Evolutionary conservation across 306 rosid genomes (phyloP).

Genomic region (Fagus crenata): DNA sequence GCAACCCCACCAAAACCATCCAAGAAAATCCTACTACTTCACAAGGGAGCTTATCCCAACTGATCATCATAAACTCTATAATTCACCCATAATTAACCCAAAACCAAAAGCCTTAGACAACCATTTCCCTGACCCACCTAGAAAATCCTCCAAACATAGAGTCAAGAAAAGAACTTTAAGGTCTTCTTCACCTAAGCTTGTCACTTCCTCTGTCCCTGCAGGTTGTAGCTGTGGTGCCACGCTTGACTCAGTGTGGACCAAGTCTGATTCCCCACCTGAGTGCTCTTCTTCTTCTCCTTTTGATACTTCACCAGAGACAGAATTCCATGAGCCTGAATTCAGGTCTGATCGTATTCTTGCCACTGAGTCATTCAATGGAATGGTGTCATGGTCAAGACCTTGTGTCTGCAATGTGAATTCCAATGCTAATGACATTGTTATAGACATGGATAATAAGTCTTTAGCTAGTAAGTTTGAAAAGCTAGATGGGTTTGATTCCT

Average conservation of each 20-base stretch:
- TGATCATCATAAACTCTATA: slow-evolving; percentile 21
- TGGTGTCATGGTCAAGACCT: slow-evolving; percentile 18
- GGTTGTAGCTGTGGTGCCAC: slow-evolving; percentile 50
- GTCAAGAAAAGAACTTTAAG: slow-evolving; percentile 32
- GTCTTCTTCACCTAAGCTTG: slow-evolving; percentile 39
- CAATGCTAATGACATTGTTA: slow-evolving; percentile 52
- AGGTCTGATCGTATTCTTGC: slow-evolving; percentile 72
- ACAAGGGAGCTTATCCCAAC: slow-evolving; percentile 55
- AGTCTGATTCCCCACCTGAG: slow-evolving; percentile 48
- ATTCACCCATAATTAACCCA: slow-evolving; percentile 33
- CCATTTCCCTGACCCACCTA: slow-evolving; percentile 41
- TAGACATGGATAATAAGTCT: slow-evolving; percentile 52
- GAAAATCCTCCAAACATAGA: slow-evolving; percentile 59
- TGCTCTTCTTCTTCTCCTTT: slow-evolving; percentile 41
- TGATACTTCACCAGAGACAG: slow-evolving; percentile 45
- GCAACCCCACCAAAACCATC: slow-evolving; percentile 41
- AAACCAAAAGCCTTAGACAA: slow-evolving; percentile 30
- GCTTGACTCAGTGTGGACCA: slow-evolving; percentile 57
- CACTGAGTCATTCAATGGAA: slow-evolving; percentile 27
- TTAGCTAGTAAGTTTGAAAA: slow-evolving; percentile 35
- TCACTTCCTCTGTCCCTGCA: slow-evolving; percentile 40
- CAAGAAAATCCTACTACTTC: slow-evolving; percentile 84
- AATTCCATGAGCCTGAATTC: slow-evolving; percentile 51
- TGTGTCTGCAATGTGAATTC: slow-evolving; percentile 18
- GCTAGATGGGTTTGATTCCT: slow-evolving; percentile 40